Conservation (phyloP, 306 rosid species). For the Purshia tridentata region DNA sequence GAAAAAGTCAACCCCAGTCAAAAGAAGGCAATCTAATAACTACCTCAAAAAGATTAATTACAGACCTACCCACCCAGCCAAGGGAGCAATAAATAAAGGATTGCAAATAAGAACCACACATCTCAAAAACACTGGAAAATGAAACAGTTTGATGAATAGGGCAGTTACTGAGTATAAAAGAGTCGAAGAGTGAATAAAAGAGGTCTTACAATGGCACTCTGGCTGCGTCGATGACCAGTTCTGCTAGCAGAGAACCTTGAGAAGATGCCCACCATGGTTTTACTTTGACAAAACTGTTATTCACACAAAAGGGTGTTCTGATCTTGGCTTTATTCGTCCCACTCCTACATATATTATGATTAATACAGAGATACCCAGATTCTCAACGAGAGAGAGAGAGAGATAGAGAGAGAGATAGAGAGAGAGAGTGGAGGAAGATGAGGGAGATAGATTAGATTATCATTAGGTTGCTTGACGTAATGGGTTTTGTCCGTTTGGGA, state of each 20-base stretch:
- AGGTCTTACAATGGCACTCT: slow-evolving; percentile 78
- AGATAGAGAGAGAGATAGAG: background rate
- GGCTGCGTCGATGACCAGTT: slow-evolving; percentile 80
- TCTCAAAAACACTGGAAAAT: background rate
- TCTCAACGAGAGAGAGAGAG: background rate
- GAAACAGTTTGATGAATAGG: background rate
- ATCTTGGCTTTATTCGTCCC: background rate
- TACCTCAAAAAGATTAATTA: background rate
- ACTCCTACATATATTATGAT: background rate
- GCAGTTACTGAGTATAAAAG: background rate
- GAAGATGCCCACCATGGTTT: slow-evolving; percentile 84
- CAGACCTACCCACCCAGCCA: background rate
- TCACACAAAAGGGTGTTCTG: slow-evolving; percentile 8
- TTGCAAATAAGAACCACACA: slow-evolving; percentile 5
- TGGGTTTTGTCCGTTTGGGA: slow-evolving; percentile 40
- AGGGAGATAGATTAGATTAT: slow-evolving; percentile 28
- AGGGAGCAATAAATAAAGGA: slow-evolving; percentile 6
- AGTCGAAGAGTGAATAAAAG: slow-evolving; percentile 3
- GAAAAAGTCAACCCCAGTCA: slow-evolving; percentile 40
- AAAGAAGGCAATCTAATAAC: slow-evolving; percentile 22
- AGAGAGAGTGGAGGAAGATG: background rate
- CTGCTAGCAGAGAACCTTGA: slow-evolving; percentile 80
- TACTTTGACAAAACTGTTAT: background rate
- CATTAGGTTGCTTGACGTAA: slow-evolving; percentile 48
- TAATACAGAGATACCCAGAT: background rate